Evolutionary conservation across 805 yeast genomes (phyloP), one percentile per base, ranked within the genome.

Genomic region (Blastobotrys muscicola): DNA sequence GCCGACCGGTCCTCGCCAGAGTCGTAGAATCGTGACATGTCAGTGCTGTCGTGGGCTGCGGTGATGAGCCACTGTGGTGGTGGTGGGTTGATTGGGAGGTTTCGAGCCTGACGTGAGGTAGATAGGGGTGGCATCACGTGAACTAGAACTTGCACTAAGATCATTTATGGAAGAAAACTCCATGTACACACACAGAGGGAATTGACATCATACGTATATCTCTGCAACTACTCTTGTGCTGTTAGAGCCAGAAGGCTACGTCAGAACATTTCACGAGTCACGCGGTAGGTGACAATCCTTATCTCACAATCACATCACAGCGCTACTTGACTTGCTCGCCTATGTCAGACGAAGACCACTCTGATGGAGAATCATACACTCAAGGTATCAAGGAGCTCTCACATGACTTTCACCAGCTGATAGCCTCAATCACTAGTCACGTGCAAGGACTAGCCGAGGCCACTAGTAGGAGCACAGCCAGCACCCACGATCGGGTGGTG

Each of bases 331-430:
- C 26, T 20, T 6, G 26, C 26, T 20, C 6, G 6, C 26, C 26
- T 4, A 20, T 20, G 26, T 20, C 26, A 20, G 26, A 20, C 26
- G 26, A 20, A 20, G 26, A 20, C 26, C 26, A 20, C 26, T 20
- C 26, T 20, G 26, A 20, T 6, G 26, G 26, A 20, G 26, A 20
- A 20, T 20, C 26, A 20, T 20, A 20, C 6, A 20, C 26, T 20
- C 26, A 20, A 11, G 15, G 8, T 34, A 48, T 60, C 61, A 38
- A 35, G 16, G 34, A 40, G 30, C 20, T 50, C 9, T 41, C 54
- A 5, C 14, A 31, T n/a, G 34, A 40, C 13, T 47, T 48, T 33
- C 14, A 42, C 9, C 30, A 37, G 16, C 44, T 48, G 23, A 30
- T 48, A 11, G 33, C 23, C 5, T 46, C 45, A 23, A 36, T 51